Evolutionary conservation across 345 rosid species (phyloP).

Genomic region (Linum lewisii): DNA sequence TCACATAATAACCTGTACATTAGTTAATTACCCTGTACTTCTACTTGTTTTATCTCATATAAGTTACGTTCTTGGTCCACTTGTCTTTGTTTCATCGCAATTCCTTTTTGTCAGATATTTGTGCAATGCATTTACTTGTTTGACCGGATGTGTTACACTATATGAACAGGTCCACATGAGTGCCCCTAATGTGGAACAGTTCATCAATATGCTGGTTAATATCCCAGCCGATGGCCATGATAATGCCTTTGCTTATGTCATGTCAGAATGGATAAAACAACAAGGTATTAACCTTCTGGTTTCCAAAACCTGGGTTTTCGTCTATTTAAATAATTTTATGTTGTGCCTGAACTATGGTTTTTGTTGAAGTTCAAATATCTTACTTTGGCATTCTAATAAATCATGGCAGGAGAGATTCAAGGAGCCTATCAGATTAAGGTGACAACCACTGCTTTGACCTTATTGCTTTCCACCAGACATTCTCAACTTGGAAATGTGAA

Average conservation of each 20-base stretch:
- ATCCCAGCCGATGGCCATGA: constrained; percentile 54
- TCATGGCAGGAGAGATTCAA: constrained; percentile 63
- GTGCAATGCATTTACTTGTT: constrained; percentile 4
- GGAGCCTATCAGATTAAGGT: constrained; percentile 85
- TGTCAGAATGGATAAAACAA: constrained; percentile 87
- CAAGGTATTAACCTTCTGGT: constrained; percentile 47
- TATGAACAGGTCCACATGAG: constrained; percentile 69
- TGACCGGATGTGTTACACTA: background rate
- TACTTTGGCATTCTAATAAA: background rate
- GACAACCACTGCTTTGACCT: constrained; percentile 71
- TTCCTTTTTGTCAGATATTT: background rate
- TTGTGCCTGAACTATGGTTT: background rate
- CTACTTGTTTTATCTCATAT: background rate
- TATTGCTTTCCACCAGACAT: constrained; percentile 67
- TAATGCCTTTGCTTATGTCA: constrained; percentile 62
- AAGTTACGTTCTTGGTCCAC: too few species aligned
- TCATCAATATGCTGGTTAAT: constrained; percentile 57
- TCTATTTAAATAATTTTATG: background rate
- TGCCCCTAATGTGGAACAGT: constrained; percentile 63
- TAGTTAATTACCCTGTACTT: background rate
- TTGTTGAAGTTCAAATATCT: background rate
- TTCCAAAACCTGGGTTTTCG: background rate
- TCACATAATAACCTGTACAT: background rate
- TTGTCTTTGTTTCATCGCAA: too few species aligned
- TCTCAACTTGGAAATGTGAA: constrained; percentile 54